These are phyloP conservation scores for Beauveria caledonica DNA, from an alignment of 2,329 filamentous ascomycete genomes.

Conservation along the genomic window DNA sequence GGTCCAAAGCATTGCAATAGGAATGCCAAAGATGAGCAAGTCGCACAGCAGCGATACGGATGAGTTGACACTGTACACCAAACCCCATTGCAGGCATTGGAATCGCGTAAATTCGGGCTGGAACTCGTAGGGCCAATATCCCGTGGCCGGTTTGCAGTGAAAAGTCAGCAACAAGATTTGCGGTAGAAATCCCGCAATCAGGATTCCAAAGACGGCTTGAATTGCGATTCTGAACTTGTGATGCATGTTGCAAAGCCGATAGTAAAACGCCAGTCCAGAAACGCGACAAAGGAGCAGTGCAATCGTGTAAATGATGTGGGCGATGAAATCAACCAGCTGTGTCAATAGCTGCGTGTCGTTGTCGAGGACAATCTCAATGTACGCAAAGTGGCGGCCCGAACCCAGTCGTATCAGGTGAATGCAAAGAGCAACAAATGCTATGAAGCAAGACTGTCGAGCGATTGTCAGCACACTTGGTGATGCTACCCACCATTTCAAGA, in stretches of 20 bases:
- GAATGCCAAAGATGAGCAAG: conserved; percentile 41
- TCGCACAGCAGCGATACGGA: conserved; percentile 41
- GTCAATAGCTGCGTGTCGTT: conserved; percentile 31
- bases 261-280: conserved; percentile 44
- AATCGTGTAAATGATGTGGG: conserved; percentile 44
- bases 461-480: conserved; percentile 5
- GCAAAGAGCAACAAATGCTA: conserved; percentile 34
- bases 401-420: conserved; percentile 38
- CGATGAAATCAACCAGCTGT: conserved; percentile 40
- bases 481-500: too few relatives aligned
- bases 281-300: conserved; percentile 41
- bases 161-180: conserved; percentile 43
- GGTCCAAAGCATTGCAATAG: conserved; percentile 36
- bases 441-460: conserved; percentile 24
- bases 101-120: conserved; percentile 33
- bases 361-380: conserved; percentile 38
- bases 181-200: conserved; percentile 35
- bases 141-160: conserved; percentile 42
- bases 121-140: conserved; percentile 43
- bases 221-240: conserved; percentile 28
- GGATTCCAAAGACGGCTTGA: conserved; percentile 25
- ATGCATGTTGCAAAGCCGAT: conserved; percentile 34
- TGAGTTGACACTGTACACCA: conserved; percentile 44
- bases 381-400: conserved; percentile 37
- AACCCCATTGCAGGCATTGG: conserved; percentile 39